These are phyloP conservation scores for Aspergillus sp. DNA, from an alignment of 2,329 filamentous ascomycete genomes.

Conservation along the genomic window DNA sequence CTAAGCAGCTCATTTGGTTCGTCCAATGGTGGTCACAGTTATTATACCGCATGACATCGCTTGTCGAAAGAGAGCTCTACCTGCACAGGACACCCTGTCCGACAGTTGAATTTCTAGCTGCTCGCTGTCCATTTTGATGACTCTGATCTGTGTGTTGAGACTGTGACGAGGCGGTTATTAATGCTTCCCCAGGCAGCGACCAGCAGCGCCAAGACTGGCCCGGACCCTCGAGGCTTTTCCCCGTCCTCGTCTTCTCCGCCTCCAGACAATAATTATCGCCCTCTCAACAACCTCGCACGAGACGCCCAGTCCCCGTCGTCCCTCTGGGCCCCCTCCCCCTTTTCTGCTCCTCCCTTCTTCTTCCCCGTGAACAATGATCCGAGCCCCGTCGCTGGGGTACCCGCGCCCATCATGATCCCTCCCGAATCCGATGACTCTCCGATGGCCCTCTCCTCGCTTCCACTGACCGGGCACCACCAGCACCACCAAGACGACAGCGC, in stretches of 20 bases:
- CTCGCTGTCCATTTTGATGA: background rate
- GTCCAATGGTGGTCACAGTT: background rate
- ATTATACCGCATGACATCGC: background rate
- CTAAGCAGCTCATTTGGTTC: background rate
- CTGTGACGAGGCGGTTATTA: background rate
- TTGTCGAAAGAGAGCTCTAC: background rate
- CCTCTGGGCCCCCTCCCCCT: constrained; percentile 11
- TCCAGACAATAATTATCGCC: constrained; percentile 3
- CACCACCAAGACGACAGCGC: constrained; percentile 31
- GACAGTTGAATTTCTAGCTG: background rate
- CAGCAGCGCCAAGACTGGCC: constrained; percentile 1
- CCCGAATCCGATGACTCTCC: constrained; percentile 39
- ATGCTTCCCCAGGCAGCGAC: background rate
- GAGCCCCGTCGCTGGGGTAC: constrained; percentile 37
- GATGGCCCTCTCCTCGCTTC: constrained; percentile 31
- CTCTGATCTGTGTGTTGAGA: background rate
- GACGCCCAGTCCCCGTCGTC: background rate
- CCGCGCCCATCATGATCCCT: constrained; percentile 45
- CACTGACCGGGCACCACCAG: constrained; percentile 22
- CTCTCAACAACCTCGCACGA: background rate
- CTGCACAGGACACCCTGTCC: background rate
- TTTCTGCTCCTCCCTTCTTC: constrained; percentile 3
- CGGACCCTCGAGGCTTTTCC: background rate
- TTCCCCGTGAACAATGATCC: constrained; percentile 39
- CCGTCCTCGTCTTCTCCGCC: background rate